Base-by-base conservation (phyloP, 768 basidiomycete genomes). In the Lactarius deliciosus region DNA sequence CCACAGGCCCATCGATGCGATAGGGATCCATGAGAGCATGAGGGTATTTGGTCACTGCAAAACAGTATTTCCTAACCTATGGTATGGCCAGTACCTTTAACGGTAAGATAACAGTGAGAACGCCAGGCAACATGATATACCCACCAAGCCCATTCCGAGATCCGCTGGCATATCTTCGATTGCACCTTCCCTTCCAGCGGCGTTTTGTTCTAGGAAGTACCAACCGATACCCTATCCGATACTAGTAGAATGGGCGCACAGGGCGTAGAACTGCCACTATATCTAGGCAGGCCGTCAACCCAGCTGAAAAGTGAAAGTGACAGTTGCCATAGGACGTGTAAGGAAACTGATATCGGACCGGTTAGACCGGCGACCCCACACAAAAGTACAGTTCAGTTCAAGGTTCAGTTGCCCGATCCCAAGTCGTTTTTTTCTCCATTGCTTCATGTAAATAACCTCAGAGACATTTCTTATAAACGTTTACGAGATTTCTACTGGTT, bases 1-100 rank as follows among this genome's bases (percentile, higher is more conserved):
- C 50, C 65, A 62, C 60, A 32, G 22, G 22, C 28, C 20, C 50
- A 25, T 57, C 18, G 43, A 60, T 57, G 43, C 47, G 56, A 66
- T 63, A 58, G 47, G 56, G 50, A 58, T 32, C n/a, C 11, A 30
- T 1, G 8, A 53, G 56, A 30, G 13, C 13, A 13, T 25, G 9
- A 53, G 50, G 55, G 8, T 43, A 43, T 43, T 32, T 16, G 34
- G 55, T 50, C 32, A 25, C 22, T 50, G 20, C 8, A 43, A 57
- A n/a, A 40, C 11, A 2, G 11, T 40, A 11, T 18, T 22, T 50
- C 47, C 54, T 41, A 25, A 45, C 43, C 43, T 45, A n/a, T 45
- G 16, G 53, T 30, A 54, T 54, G 28, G 53, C 53, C 53, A 30
- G 53, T 45, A n/a, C 43, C 43, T n/a, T 45, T 10, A n/a, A 45